Evolutionary conservation across 2,329 filamentous ascomycete species (phyloP).

Genomic region (Colletotrichum graminicola): DNA sequence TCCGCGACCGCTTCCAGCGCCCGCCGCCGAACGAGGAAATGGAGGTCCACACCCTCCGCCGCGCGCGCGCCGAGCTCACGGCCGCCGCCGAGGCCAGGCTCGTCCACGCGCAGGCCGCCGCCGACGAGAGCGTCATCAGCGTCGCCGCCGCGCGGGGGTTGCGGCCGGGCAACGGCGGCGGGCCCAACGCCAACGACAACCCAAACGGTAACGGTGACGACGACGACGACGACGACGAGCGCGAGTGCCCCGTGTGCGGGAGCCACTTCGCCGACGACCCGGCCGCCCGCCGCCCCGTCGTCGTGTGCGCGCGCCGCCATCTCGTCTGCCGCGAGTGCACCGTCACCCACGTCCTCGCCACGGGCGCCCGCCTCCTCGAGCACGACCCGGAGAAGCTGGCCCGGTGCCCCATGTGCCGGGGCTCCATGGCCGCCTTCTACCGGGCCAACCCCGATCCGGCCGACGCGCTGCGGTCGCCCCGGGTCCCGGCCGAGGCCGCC

Average conservation of each 20-base stretch:
- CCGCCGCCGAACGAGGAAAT: neutral
- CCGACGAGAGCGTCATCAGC: neutral
- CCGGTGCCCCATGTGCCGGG: constrained; percentile 10
- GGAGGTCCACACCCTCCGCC: neutral
- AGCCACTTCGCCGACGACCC: constrained; percentile 5
- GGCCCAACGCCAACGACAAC: neutral
- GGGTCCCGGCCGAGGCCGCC: neutral
- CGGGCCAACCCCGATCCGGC: neutral
- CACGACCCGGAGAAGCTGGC: constrained; percentile 2
- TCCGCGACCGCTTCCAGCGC: neutral
- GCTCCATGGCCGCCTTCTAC: neutral
- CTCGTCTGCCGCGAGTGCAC: constrained; percentile 13
- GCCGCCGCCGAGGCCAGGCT: constrained; percentile 10
- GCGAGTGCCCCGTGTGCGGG: constrained; percentile 5
- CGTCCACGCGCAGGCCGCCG: neutral
- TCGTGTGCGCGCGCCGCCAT: constrained; percentile 4
- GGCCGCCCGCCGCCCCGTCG: constrained; percentile 9
- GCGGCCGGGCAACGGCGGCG: neutral
- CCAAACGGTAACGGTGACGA: neutral
- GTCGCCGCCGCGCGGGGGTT: neutral
- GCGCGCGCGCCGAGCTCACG: neutral
- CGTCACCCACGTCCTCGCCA: neutral
- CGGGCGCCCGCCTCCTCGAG: constrained; percentile 1
- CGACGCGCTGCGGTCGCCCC: neutral
- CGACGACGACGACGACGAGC: neutral